A percentile compares a stretch with the other conserved stretches of the same genome.
Conservation (phyloP, 2,329 filamentous ascomycete genomes). For the Trichoderma koningiopsis region DNA sequence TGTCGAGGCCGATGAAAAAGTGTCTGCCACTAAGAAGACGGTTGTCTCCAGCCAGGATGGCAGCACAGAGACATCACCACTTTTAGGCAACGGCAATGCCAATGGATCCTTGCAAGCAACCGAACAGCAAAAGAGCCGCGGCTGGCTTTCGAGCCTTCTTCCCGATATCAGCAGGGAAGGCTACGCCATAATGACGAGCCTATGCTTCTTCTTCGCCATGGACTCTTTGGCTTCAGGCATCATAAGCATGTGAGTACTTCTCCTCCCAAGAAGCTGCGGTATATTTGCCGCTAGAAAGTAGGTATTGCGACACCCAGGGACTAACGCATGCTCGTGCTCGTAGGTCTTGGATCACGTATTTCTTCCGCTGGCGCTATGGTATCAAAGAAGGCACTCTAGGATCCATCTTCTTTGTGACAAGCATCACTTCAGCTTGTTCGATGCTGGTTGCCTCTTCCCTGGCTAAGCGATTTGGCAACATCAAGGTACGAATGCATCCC, state of each 20-base stretch:
- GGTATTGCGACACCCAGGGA: slow-evolving; percentile 35
- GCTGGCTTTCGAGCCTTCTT: slow-evolving; percentile 41
- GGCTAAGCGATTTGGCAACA: slow-evolving; percentile 60
- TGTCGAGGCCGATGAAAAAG: slow-evolving; percentile 43
- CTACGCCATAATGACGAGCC: slow-evolving; percentile 55
- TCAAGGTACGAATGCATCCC: slow-evolving; percentile 53
- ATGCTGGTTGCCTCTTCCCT: slow-evolving; percentile 57
- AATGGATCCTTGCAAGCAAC: not conserved
- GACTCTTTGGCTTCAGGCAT: slow-evolving; percentile 69
- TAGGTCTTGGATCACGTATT: slow-evolving; percentile 61
- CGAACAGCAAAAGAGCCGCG: not conserved
- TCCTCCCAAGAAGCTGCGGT: no score
- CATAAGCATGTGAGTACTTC: not conserved
- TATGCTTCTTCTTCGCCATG: slow-evolving; percentile 68
- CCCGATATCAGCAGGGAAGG: slow-evolving; percentile 61
- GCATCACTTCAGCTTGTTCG: slow-evolving; percentile 53
- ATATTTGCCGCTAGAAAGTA: slow-evolving; percentile 31
- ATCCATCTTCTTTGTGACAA: slow-evolving; percentile 57
- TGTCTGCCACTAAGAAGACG: not conserved
- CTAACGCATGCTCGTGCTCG: not conserved
- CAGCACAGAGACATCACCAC: slow-evolving; percentile 33
- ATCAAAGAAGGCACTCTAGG: slow-evolving; percentile 55
- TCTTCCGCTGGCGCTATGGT: slow-evolving; percentile 52
- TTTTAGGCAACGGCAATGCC: slow-evolving; percentile 28
- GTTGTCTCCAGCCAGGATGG: not conserved